Evolutionary conservation across 306 rosid species (phyloP), one percentile per base, ranked within the genome.

Genomic region (Rubus parviflorus): DNA sequence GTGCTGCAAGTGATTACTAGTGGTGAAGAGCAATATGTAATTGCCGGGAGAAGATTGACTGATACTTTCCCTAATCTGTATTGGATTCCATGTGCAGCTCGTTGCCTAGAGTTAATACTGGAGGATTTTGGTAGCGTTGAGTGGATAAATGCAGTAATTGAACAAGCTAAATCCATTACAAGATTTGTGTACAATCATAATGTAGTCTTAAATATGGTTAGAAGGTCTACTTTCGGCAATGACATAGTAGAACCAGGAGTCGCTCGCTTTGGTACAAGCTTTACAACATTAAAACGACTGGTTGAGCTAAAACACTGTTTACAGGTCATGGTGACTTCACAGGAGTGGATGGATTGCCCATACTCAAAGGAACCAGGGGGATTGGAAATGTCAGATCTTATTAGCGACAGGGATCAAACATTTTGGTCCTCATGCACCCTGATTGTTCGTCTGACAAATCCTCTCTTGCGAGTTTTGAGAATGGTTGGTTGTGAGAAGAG

Each of bases 371-470:
- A 87, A 81, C 80, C 94, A 15, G 94, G 85, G 78, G 97, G 96
- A 20, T 84, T 94, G 74, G 92, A 88, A 83, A 90, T 92, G 92
- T 80, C 90, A 77, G 98, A 94, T 82, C 76, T 75, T 49, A 74
- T 92, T 63, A 88, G 93, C 67, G 83, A 63, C 86, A 88, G 94
- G 77, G 83, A 63, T 86, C 90, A 87, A 82, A 78, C 92, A 56
- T 94, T 94, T 90, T 94, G 98, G 98, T 90, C 98, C 48, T 89
- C 96, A 0, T 94, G 96, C 75, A 81, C 62, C 25, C 79, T 90
- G 81, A 83, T 94, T 72, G 86, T 81, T 70, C 83, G 83, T 76
- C 85, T 94, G 80, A 90, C 96, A 74, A 70, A 62, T 83, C 94
- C 97, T 80, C 92, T 94, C 53, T 84, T 94, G 84, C 89, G 85